Base-by-base conservation (phyloP, 306 rosid genomes). In the Prunus davidiana region DNA sequence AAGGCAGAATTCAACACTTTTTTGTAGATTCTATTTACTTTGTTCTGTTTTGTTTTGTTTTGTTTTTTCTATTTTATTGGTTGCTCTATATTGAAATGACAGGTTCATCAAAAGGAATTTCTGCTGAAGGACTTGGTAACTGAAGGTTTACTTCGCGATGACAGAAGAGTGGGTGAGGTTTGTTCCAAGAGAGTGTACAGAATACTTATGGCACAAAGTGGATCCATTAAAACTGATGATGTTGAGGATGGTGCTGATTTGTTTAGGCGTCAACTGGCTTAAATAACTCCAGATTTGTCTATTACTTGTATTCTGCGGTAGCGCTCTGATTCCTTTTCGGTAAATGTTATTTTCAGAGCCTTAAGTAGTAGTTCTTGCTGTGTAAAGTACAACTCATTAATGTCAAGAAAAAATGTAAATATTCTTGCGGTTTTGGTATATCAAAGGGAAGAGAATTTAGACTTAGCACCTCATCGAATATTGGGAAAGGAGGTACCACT, bases 101-200 rank as follows among this genome's bases (percentile, higher is more conserved):
- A 94, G 98, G 92, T 89, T 75, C 90, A 84, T 71, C 95, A 89
- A 78, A 94, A 92, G 88, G 93, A 90, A 74, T 90, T 86, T 90
- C 88, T 94, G 73, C 97, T 94, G 12, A 82, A 88, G 80, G 97
- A 95, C 83, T 76, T 92, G 85, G 85, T 68, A 56, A 79, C 82
- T 24, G 97, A 94, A 80, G 97, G 90, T 19, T 75, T 92, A 69
- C 67, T 84, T 19, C 93, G 96, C 13, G 95, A 83, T 43, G 95
- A 92, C 71, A 80, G 98, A 87, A 95, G 93, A 81, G 51, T 90
- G 52, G 97, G 97, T 22, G 96, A 88, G 90, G 83, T 90, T 65
- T 95, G 98, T 81, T 95, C 98, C 14, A 95, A 85, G 89, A 87
- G 97, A 76, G 94, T 92, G 78, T 92, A 90, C 67, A 87, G 97